Evolutionary conservation across 1,284 basidiomycete species (phyloP).

Genomic region (Boletus sp.): DNA sequence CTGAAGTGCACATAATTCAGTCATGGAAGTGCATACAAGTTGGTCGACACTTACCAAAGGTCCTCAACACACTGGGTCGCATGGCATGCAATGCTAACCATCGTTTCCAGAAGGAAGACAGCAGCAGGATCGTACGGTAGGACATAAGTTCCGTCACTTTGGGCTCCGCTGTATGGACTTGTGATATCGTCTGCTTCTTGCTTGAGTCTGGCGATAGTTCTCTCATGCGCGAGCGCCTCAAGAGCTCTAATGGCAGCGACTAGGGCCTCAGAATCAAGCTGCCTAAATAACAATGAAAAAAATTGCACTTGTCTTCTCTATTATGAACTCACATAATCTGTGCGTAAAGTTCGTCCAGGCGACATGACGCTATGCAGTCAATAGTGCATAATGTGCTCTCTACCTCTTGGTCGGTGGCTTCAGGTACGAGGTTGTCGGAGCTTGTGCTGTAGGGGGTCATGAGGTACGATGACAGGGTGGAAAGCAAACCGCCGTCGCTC

Average conservation of each 20-base stretch:
- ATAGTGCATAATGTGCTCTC: constrained; percentile 94
- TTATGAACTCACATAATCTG: constrained; percentile 75
- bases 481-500: constrained; percentile 86
- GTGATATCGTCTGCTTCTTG: constrained; percentile 58
- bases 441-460: constrained; percentile 87
- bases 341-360: constrained; percentile 89
- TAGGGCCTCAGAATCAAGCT: constrained; percentile 74
- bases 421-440: constrained; percentile 70
- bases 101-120: constrained; percentile 90
- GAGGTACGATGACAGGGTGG: constrained; percentile 92
- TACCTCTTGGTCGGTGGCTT: constrained; percentile 83
- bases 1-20: constrained; percentile 39
- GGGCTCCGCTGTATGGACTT: constrained; percentile 32
- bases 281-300: constrained; percentile 42
- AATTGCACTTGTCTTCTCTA: neutral
- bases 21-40: neutral
- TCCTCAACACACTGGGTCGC: constrained; percentile 78
- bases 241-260: constrained; percentile 81
- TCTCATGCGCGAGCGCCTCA: constrained; percentile 85
- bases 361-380: constrained; percentile 92
- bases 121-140: constrained; percentile 93
- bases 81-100: constrained; percentile 83
- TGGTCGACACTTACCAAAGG: constrained; percentile 60
- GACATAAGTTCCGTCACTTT: constrained; percentile 43
- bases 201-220: constrained; percentile 72